Evolutionary conservation across 345 rosid genomes (phyloP).

Genomic region (Cochlearia excelsa): DNA sequence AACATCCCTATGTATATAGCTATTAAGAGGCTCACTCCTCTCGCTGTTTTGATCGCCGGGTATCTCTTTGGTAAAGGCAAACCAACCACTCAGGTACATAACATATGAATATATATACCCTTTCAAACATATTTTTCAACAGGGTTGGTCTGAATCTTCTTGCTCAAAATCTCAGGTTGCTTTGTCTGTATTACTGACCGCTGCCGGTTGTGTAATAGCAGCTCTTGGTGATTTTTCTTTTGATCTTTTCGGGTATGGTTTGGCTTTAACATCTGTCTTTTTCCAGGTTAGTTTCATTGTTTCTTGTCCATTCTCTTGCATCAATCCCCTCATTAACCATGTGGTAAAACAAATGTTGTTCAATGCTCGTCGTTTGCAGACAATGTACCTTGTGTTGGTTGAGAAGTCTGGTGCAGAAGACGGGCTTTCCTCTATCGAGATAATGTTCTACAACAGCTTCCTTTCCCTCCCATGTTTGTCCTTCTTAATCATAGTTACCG

Average conservation of each 20-base stretch:
- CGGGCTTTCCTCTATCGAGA: constrained; percentile 88
- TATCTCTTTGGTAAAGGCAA: constrained; percentile 65
- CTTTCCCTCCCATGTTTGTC: constrained; percentile 82
- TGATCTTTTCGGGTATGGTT: constrained; percentile 76
- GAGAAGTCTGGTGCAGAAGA: constrained; percentile 97
- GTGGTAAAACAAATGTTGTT: constrained; percentile 1
- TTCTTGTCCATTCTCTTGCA: constrained; percentile 3
- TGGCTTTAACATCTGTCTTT: constrained; percentile 93
- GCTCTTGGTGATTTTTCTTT: constrained; percentile 95
- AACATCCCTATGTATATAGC: constrained; percentile 99
- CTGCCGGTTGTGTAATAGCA: constrained; percentile 85
- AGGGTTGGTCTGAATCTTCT: constrained; percentile 12
- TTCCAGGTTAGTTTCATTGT: constrained; percentile 57
- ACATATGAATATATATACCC: not conserved
- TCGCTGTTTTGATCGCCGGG: constrained; percentile 78
- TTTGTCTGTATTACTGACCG: constrained; percentile 77
- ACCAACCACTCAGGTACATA: constrained; percentile 71
- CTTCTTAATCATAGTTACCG: constrained; percentile 68
- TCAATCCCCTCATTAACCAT: not conserved
- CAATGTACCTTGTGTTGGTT: constrained; percentile 94
- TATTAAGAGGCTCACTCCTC: constrained; percentile 92
- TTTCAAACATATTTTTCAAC: not conserved
- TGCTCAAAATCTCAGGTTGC: constrained; percentile 57
- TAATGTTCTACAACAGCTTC: constrained; percentile 95
- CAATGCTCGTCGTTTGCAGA: constrained; percentile 45